phyloP scores from a whole-genome alignment of 2,329 filamentous ascomycete species.

The Claviceps digitariae region DNA sequence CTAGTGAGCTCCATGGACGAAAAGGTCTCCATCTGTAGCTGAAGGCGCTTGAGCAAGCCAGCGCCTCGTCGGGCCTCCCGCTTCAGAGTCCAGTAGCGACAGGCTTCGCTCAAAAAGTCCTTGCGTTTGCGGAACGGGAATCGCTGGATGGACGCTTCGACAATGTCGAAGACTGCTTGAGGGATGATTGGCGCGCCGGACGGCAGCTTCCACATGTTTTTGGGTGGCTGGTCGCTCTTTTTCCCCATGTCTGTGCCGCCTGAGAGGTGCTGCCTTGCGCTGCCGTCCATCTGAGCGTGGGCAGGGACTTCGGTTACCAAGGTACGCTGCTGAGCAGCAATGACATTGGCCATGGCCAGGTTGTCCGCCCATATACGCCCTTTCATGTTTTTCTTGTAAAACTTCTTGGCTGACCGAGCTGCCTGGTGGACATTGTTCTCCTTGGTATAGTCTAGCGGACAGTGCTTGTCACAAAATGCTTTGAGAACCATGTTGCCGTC shows the following conservation, averaged over 20 bases:
- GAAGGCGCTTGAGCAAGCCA: conserved; percentile 79
- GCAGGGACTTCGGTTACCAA: conserved; percentile 54
- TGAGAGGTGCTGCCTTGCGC: conserved; percentile 67
- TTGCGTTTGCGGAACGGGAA: conserved; percentile 75
- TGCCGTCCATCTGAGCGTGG: conserved; percentile 74
- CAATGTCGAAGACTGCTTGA: conserved; percentile 70
- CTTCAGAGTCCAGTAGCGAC: conserved; percentile 96
- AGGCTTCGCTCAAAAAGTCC: conserved; percentile 84
- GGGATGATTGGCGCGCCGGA: conserved; percentile 93
- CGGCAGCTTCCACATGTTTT: conserved; percentile 67
- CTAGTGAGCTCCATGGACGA: conserved; percentile 95
- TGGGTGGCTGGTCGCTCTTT: conserved; percentile 39
- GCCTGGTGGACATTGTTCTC: conserved; percentile 75
- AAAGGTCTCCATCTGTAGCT: conserved; percentile 91
- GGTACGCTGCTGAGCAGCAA: conserved; percentile 59
- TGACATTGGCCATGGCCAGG: conserved; percentile 65
- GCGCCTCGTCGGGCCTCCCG: conserved; percentile 84
- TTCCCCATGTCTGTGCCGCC: conserved; percentile 31
- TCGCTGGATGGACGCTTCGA: conserved; percentile 68
- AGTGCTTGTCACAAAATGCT: conserved; percentile 92
- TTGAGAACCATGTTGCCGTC: conserved; percentile 74
- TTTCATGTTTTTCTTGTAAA: conserved; percentile 81
- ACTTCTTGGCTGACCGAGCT: conserved; percentile 70
- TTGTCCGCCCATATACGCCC: conserved; percentile 86
- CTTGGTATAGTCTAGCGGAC: conserved; percentile 73